Conservation (phyloP, 257 asterid genomes). For the Avicennia marina region DNA sequence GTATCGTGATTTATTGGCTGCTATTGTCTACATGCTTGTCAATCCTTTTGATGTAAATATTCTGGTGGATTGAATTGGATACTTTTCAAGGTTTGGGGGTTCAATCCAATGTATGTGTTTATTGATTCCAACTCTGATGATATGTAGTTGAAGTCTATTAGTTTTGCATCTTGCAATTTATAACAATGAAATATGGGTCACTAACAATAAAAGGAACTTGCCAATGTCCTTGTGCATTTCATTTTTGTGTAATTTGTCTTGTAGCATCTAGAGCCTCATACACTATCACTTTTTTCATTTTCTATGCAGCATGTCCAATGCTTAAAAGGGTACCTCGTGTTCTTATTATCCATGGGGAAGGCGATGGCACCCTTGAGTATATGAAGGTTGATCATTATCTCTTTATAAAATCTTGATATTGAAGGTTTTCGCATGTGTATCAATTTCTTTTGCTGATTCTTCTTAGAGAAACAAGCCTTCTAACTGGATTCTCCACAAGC, state of each 20-base stretch:
- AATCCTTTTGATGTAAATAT: no score
- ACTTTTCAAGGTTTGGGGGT: background rate
- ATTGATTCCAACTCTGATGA: background rate
- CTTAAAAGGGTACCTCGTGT: constrained; percentile 67
- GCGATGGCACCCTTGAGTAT: constrained; percentile 77
- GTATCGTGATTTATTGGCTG: background rate
- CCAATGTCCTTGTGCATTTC: background rate
- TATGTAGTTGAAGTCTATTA: background rate
- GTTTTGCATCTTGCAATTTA: constrained; percentile 5
- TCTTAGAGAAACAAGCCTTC: constrained; percentile 73
- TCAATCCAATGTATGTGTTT: constrained; percentile 2
- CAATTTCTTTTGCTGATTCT: constrained; percentile 25
- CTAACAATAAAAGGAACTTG: background rate
- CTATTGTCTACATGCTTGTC: no score
- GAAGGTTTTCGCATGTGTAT: constrained; percentile 22
- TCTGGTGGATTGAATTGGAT: background rate
- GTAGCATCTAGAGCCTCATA: constrained; percentile 8
- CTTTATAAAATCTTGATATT: constrained; percentile 19
- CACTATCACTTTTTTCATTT: constrained; percentile 6
- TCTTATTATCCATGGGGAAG: constrained; percentile 88
- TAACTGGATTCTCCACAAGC: constrained; percentile 91
- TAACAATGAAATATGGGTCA: background rate
- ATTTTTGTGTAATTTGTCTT: background rate
- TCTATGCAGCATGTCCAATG: constrained; percentile 65
- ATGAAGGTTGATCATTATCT: constrained; percentile 64